Conservation (phyloP, 306 rosid genomes). For the Herpetospermum pedunculosum region DNA sequence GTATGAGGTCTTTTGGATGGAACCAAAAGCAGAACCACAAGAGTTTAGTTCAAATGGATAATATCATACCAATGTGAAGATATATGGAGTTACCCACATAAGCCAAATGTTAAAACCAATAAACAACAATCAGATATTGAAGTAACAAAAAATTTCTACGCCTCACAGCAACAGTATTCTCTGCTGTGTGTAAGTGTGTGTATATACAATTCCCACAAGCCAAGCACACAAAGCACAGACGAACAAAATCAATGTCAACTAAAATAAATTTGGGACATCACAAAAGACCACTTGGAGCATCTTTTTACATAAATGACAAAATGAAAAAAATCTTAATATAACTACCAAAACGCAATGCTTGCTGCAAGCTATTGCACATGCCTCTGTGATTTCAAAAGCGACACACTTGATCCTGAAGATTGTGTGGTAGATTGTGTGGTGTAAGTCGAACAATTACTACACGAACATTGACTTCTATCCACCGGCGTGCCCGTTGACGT, state of each 20-base stretch:
- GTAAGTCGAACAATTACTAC: conserved; percentile 23
- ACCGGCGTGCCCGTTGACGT: conserved; percentile 20
- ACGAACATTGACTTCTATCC: conserved; percentile 21
- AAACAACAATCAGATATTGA: not conserved
- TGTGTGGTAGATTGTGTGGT: conserved; percentile 43
- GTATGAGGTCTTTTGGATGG: no score
- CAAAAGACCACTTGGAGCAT: not conserved
- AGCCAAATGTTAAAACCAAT: not conserved
- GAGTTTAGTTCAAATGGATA: no score
- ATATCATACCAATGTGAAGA: no score
- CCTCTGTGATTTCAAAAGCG: conserved; percentile 20
- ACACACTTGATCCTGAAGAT: conserved; percentile 36
- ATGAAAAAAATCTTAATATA: not conserved
- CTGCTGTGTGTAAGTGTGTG: no score
- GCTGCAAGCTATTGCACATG: not conserved
- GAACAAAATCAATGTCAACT: not conserved
- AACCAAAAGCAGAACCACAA: no score
- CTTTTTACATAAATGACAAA: not conserved
- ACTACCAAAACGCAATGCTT: not conserved
- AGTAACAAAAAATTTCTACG: no score
- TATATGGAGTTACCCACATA: no score
- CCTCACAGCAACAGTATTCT: no score
- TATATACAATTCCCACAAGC: no score
- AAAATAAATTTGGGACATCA: not conserved
- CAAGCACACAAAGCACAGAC: not conserved